Percentiles rank a stretch among this genome's conserved stretches.
Evolutionary conservation across 2,329 filamentous ascomycete genomes (phyloP).

Genomic region (Parastagonospora nodorum): DNA sequence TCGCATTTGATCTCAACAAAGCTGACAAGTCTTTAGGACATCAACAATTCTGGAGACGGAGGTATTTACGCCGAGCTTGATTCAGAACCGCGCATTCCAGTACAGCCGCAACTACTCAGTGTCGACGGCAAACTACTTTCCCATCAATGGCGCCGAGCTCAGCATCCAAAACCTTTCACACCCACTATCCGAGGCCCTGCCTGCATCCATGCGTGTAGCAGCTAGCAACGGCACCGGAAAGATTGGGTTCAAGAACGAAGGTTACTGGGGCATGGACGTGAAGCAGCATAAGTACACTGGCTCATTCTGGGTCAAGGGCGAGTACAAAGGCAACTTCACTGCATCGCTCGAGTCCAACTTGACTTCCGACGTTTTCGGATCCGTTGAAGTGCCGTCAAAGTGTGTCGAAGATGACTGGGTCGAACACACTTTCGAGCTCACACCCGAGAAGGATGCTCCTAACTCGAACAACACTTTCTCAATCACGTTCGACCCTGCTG

Average conservation of each 20-base stretch:
- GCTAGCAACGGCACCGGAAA: conserved; percentile 45
- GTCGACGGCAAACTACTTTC: conserved; percentile 34
- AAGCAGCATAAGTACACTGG: conserved; percentile 54
- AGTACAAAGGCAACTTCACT: conserved; percentile 44
- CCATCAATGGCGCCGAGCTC: conserved; percentile 42
- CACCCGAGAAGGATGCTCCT: conserved; percentile 44
- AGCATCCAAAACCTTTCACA: conserved; percentile 46
- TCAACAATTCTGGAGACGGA: conserved; percentile 72
- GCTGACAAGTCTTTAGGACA: conserved; percentile 38
- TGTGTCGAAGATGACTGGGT: conserved; percentile 45
- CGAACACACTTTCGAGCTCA: conserved; percentile 48
- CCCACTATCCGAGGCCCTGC: conserved; percentile 53
- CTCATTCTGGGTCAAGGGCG: conserved; percentile 56
- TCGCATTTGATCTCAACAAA: background rate
- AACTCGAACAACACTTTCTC: conserved; percentile 59
- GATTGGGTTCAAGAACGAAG: conserved; percentile 56
- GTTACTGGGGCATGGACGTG: conserved; percentile 60
- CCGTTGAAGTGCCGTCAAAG: conserved; percentile 33
- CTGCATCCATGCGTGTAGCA: conserved; percentile 50
- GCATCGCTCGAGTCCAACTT: conserved; percentile 48
- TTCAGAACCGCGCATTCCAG: conserved; percentile 74
- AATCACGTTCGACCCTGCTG: conserved; percentile 55
- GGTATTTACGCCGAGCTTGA: conserved; percentile 74
- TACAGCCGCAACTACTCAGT: conserved; percentile 37
- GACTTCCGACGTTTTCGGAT: conserved; percentile 50